Conservation (phyloP, 2,329 filamentous ascomycete species). For the Dothistroma septosporum region DNA sequence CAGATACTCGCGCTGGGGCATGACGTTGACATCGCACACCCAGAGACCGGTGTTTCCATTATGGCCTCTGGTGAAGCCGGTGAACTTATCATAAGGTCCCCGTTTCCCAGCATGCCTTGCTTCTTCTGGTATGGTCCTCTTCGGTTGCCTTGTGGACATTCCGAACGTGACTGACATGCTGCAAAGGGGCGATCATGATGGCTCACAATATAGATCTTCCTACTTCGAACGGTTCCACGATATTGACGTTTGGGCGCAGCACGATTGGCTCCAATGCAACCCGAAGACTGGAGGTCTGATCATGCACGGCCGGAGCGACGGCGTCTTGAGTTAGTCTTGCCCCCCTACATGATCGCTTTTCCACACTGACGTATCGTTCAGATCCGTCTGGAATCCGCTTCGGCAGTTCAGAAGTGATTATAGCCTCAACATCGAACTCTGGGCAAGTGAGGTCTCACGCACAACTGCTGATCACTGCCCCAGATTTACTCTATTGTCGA, state of each 20-base stretch:
- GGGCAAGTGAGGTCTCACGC: not conserved
- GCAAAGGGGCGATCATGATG: conserved; percentile 40
- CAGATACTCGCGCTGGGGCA: conserved; percentile 45
- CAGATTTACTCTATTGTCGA: conserved; percentile 48
- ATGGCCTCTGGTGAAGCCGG: conserved; percentile 38
- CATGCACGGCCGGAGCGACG: conserved; percentile 46
- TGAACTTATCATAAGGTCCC: conserved; percentile 45
- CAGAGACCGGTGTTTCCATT: conserved; percentile 37
- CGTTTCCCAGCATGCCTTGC: conserved; percentile 43
- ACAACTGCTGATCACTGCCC: not conserved
- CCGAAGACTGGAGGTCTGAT: conserved; percentile 40
- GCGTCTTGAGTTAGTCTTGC: conserved; percentile 38
- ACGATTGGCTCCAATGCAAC: conserved; percentile 45
- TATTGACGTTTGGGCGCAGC: conserved; percentile 43
- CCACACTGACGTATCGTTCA: conserved; percentile 3
- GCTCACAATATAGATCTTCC: conserved; percentile 40
- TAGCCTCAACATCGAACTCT: not conserved
- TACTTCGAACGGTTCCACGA: conserved; percentile 46
- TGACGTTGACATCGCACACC: conserved; percentile 46
- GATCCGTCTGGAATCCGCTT: conserved; percentile 48
- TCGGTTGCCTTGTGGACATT: not conserved
- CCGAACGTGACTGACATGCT: conserved; percentile 38
- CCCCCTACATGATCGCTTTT: not conserved
- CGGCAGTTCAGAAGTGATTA: conserved; percentile 38
- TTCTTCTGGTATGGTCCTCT: not conserved